Percentiles rank a stretch among this genome's conserved stretches.
Conservation (phyloP, 352 stramenopile genomes). For the Peronospora destructor region DNA sequence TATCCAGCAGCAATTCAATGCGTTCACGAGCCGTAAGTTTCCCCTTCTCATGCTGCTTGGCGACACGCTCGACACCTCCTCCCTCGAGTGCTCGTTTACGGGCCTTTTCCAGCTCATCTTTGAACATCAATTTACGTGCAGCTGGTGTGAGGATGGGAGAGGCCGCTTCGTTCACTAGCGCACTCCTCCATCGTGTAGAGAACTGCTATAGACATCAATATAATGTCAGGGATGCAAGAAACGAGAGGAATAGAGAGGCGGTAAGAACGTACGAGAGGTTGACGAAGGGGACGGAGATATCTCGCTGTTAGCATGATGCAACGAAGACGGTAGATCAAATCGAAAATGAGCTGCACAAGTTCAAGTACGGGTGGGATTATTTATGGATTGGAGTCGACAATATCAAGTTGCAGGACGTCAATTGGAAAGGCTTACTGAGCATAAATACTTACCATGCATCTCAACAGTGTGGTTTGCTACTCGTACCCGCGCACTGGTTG, state of each 20-base stretch:
- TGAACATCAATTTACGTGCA: slow-evolving; percentile 62
- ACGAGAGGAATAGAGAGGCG: neutral
- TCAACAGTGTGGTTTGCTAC: no score
- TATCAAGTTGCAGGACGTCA: no score
- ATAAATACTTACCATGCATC: no score
- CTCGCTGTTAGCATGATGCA: slow-evolving; percentile 12
- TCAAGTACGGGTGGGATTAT: slow-evolving; percentile 13
- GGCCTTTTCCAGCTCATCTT: slow-evolving; percentile 64
- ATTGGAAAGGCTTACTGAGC: no score
- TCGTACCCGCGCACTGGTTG: no score
- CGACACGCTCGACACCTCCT: slow-evolving; percentile 77
- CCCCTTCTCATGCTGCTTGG: slow-evolving; percentile 91
- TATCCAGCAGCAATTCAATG: slow-evolving; percentile 92
- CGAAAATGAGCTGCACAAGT: slow-evolving; percentile 19
- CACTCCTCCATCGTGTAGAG: slow-evolving; percentile 40
- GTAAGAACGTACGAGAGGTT: slow-evolving; percentile 14
- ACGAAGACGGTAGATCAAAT: slow-evolving; percentile 2
- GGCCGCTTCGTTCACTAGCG: slow-evolving; percentile 21
- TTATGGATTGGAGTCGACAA: no score
- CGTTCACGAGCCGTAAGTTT: slow-evolving; percentile 96
- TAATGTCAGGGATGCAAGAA: neutral
- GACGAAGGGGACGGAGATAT: slow-evolving; percentile 18
- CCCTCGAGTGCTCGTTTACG: slow-evolving; percentile 75
- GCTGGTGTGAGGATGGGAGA: slow-evolving; percentile 43
- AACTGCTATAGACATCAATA: slow-evolving; percentile 9